Base-by-base conservation (phyloP, 2,329 filamentous ascomycete genomes). In the Ophiosphaerella narmari region DNA sequence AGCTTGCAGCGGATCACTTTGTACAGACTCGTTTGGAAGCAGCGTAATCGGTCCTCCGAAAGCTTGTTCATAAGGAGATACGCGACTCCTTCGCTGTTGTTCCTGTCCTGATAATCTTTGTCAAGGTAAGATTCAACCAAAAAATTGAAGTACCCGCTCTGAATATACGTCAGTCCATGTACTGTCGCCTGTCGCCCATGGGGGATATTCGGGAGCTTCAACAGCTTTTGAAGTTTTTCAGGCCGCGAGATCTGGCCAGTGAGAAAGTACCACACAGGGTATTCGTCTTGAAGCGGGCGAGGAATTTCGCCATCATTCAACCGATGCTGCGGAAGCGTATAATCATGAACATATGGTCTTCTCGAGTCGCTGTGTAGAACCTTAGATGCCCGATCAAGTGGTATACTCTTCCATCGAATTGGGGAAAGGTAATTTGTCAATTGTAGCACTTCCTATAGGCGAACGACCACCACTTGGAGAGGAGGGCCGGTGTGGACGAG, bases 191-290 rank as follows among this genome's bases (percentile, higher is more conserved):
- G 8, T 9, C 43, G 43, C 18, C 36, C 16, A 2, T 40, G 31
- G 16, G 46, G 51, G 5, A 24, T 8, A 3, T 41, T 11, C 7
- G 50, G 36, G 31, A 43, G 43, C 35, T 50, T 33, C 14, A 50
- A 23, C 5, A 54, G 35, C 32, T 33, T 24, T 32, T 13, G 21
- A 13, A 50, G 46, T 14, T 41, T 50, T 7, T 44, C 36, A 7
- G 26, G 33, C n/a, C 32, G 38, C 8, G 43, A 21, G 7, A 50
- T 34, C 11, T 29, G 24, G n/a, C 46, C 46, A 16, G 35, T 50
- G n/a, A 54, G 31, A 21, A 54, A 54, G 37, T 54, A 50, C 46
- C 51, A 50, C 7, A 46, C 42, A 8, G 46, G 50, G 33, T 43
- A 49, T 18, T 46, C 39, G 26, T 45, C 23, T 5, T 46, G 46